These are phyloP conservation scores for Penicillium salamii DNA, from an alignment of 495 filamentous ascomycete genomes.

Conservation along the genomic window DNA sequence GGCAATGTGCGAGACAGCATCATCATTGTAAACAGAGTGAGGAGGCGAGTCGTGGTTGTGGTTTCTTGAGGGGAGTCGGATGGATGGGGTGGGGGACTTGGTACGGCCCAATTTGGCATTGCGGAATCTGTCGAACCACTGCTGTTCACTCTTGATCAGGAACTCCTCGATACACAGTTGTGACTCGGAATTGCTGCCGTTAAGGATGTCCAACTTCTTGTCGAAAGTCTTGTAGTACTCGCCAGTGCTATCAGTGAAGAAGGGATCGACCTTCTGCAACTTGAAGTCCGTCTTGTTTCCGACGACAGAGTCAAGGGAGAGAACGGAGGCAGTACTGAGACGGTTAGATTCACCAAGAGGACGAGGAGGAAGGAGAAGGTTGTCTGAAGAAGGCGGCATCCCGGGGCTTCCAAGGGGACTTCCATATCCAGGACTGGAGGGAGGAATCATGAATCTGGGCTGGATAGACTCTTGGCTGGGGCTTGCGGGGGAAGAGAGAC, in stretches of 20 bases:
- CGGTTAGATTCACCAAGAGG: slow-evolving; percentile 33
- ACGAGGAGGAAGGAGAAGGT: slow-evolving; percentile 29
- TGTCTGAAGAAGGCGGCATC: slow-evolving; percentile 33
- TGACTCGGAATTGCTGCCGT: slow-evolving; percentile 53
- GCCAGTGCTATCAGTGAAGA: slow-evolving; percentile 66
- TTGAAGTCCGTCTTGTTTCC: slow-evolving; percentile 60
- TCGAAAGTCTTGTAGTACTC: slow-evolving; percentile 60
- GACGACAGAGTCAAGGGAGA: slow-evolving; percentile 54
- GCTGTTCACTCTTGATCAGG: slow-evolving; percentile 64
- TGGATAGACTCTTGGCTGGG: slow-evolving; percentile 33
- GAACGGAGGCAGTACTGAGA: slow-evolving; percentile 46
- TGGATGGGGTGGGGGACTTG: slow-evolving; percentile 44
- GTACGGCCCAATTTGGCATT: slow-evolving; percentile 53
- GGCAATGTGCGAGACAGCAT: slow-evolving; percentile 26
- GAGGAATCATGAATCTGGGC: slow-evolving; percentile 8
- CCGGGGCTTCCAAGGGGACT: slow-evolving; percentile 24
- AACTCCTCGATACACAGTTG: slow-evolving; percentile 67
- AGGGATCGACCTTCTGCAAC: slow-evolving; percentile 68
- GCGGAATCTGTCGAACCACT: slow-evolving; percentile 62
- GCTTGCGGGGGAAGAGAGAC: slow-evolving; percentile 16
- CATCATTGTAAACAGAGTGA: slow-evolving; percentile 33
- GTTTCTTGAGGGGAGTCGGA: slow-evolving; percentile 32
- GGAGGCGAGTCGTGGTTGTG: slow-evolving; percentile 31
- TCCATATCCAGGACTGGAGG: neutral
- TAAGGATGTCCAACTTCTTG: slow-evolving; percentile 54